Evolutionary conservation across 495 filamentous ascomycete species (phyloP).

Genomic region (Glonium stellatum): DNA sequence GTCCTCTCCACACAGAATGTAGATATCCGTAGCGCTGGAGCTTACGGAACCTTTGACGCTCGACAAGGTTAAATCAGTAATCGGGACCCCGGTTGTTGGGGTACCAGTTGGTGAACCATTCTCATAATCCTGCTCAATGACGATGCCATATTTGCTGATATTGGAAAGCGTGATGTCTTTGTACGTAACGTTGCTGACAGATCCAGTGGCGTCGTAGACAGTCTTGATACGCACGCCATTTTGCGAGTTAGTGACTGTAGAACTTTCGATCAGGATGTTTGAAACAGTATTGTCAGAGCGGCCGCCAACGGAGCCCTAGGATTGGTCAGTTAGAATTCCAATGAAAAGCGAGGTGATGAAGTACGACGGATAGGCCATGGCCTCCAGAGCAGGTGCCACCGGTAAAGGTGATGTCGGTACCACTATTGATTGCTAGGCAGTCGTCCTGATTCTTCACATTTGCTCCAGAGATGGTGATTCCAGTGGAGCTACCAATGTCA

Average conservation of each 20-base stretch:
- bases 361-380: slow-evolving; percentile 45
- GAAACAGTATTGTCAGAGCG: slow-evolving; percentile 54
- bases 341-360: not conserved
- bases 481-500: slow-evolving; percentile 48
- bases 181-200: slow-evolving; percentile 54
- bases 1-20: slow-evolving; percentile 40
- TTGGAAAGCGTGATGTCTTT: slow-evolving; percentile 49
- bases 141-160: slow-evolving; percentile 57
- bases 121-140: slow-evolving; percentile 64
- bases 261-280: slow-evolving; percentile 49
- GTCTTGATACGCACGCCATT: slow-evolving; percentile 64
- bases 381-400: slow-evolving; percentile 27
- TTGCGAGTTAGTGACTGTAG: slow-evolving; percentile 46
- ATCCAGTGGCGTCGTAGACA: slow-evolving; percentile 49
- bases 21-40: slow-evolving; percentile 41
- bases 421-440: slow-evolving; percentile 29
- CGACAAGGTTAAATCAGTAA: slow-evolving; percentile 51
- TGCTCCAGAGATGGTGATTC: slow-evolving; percentile 36
- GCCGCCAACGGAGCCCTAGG: slow-evolving; percentile 54
- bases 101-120: slow-evolving; percentile 56
- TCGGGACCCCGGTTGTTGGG: slow-evolving; percentile 55
- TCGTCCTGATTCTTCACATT: slow-evolving; percentile 30
- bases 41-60: slow-evolving; percentile 47
- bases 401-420: slow-evolving; percentile 33
- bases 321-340: not conserved